Conservation (phyloP, 2,329 filamentous ascomycete species). For the Tolypocladium paradoxum region DNA sequence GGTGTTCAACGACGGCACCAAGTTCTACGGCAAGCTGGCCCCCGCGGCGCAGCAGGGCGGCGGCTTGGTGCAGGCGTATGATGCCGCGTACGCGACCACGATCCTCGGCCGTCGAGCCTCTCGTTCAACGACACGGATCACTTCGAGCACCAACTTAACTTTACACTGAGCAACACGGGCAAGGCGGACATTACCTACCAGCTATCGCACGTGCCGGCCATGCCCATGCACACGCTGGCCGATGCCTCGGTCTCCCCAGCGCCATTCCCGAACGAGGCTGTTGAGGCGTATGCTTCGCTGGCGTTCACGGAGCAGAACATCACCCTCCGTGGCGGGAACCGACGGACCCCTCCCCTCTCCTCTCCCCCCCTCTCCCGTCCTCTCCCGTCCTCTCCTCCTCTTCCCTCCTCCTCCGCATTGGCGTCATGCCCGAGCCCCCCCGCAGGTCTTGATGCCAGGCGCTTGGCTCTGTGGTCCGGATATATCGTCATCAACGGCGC, state of each 20-base stretch:
- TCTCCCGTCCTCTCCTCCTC: too few species aligned
- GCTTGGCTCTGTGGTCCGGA: conserved; percentile 31
- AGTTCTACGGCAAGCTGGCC: conserved; percentile 28
- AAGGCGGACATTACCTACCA: conserved; percentile 37
- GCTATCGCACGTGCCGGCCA: conserved; percentile 35
- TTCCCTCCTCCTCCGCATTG: too few species aligned
- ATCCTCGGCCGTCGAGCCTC: conserved; percentile 41
- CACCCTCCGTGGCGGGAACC: conserved; percentile 30
- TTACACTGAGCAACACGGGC: conserved; percentile 45
- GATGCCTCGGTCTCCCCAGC: conserved; percentile 22
- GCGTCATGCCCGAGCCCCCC: conserved; percentile 35
- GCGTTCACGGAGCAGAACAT: conserved; percentile 29
- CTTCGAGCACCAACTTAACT: conserved; percentile 35
- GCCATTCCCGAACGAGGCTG: conserved; percentile 33
- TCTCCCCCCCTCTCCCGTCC: too few species aligned
- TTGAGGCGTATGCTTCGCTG: conserved; percentile 29
- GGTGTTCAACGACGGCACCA: conserved; percentile 33
- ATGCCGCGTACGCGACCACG: conserved; percentile 43
- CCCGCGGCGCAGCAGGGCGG: conserved; percentile 50
- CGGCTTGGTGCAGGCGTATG: conserved; percentile 48
- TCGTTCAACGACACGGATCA: conserved; percentile 54
- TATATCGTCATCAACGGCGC: conserved; percentile 28
- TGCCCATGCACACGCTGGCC: conserved; percentile 40
- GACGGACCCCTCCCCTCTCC: too few species aligned
- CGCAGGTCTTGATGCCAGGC: conserved; percentile 18